Base-by-base conservation (phyloP, 2,329 filamentous ascomycete genomes). In the Chaetomiaceae sp. region DNA sequence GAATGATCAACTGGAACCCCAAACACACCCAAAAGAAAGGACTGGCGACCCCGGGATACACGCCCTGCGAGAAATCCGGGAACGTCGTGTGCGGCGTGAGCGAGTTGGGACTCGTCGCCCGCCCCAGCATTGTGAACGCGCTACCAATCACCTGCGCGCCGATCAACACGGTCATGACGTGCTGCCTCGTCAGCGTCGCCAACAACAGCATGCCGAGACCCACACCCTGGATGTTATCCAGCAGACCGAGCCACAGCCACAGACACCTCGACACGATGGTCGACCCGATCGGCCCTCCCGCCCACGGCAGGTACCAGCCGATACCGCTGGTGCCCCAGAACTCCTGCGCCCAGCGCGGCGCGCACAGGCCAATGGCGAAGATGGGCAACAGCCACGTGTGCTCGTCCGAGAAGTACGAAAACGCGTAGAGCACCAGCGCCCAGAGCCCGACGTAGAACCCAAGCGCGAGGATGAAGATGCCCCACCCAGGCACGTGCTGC, bases 121-220 rank as follows among this genome's bases (percentile, higher is more conserved):
- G 66, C 2, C 79, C 82, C 25, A 78, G 71, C 33, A 86, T 85
- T 2, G 82, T 86, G 3, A 77, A 79, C 4, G 79, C 65, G 5
- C 77, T 79, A 12, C 83, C 83, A 19, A 86, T 62, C 8, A 84
- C 74, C 65, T 86, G 83, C 3, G 81, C 81, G 1, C 69, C 73
- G 34, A 83, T 72, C 19, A 86, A 68, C 0, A 81, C 79, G 57
- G 81, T 83, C 48, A 78, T 73, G 50, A 85, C 81, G 60, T 86
- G 83, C 63, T 83, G 74, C 17, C 83, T 70, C 1, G 82, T 85
- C 57, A 84, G 66, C 0, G 82, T 85, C 62, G 83, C 80, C 37
- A 86, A 66, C 4, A 86, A 69, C 45, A 86, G 79, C 81, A 85
- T 86, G 48, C 83, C 83, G 48, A 86, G 77, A 2, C 83, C 83